A percentile compares a stretch with the other conserved stretches of the same genome.
phyloP scores from a whole-genome alignment of 257 asterid species.

The Solanum etuberosum region DNA sequence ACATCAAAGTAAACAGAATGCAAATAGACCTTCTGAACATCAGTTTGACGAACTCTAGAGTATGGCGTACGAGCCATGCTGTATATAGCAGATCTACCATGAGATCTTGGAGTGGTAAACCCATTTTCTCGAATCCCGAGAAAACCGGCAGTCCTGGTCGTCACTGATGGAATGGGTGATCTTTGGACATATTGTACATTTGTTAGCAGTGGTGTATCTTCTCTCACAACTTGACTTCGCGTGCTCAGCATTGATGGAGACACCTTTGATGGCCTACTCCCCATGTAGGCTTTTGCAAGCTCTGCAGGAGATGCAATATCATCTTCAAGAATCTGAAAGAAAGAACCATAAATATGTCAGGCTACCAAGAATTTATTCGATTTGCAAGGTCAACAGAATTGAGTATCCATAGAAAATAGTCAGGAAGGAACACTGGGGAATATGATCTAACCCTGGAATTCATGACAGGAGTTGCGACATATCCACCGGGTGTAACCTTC shows the following conservation, averaged over 20 bases:
- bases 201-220: slow-evolving; percentile 25
- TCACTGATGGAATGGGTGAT: slow-evolving; percentile 28
- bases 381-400: not conserved
- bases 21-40: slow-evolving; percentile 38
- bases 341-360: slow-evolving; percentile 10
- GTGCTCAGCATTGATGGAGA: slow-evolving; percentile 55
- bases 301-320: slow-evolving; percentile 79
- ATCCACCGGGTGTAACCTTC: slow-evolving; percentile 22
- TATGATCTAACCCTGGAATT: slow-evolving; percentile 30
- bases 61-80: slow-evolving; percentile 93
- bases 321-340: slow-evolving; percentile 46
- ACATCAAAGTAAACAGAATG: not conserved
- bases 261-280: slow-evolving; percentile 50
- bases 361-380: not conserved
- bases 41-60: slow-evolving; percentile 46
- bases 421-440: not conserved
- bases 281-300: slow-evolving; percentile 95
- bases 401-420: not conserved
- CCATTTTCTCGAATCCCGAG: slow-evolving; percentile 44
- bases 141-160: slow-evolving; percentile 10
- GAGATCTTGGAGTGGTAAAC: slow-evolving; percentile 59
- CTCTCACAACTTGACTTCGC: slow-evolving; percentile 36
- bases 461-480: slow-evolving; percentile 22
- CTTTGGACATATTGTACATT: slow-evolving; percentile 29
- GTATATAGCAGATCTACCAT: slow-evolving; percentile 79